Base-by-base conservation (phyloP, 176 grass and related monocot genomes). In the Ampelocalamus luodianensis region DNA sequence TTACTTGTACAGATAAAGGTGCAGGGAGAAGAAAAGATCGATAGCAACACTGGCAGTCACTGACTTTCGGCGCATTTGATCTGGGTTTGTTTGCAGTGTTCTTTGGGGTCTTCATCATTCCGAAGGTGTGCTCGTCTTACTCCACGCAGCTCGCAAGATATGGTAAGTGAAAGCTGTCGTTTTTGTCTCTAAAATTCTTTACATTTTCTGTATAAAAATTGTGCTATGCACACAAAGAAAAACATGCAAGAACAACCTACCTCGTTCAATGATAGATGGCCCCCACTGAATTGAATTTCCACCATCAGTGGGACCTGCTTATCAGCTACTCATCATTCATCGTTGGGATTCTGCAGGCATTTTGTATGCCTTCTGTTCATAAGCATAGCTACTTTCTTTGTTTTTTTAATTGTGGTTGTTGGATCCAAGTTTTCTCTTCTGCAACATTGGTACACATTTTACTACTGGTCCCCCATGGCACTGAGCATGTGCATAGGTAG, bases 51-150 rank as follows among this genome's bases (percentile, higher is more conserved):
- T 83, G 72, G 32, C 66, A 49, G 13, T 20, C 75, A 84, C 76
- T 86, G 36, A 86, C 79, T 76, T 80, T 86, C 85, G 68, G 50
- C 71, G 54, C 55, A 50, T 85, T 34, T 74, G 48, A 32, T 75
- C 80, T 79, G 68, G 49, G 17, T 78, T 51, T 81, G 67, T 61
- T 60, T 90, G 90, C 88, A 99, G 97, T 82, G 46, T 99, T 99
- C 76, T 99, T 96, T 90, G 93, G 97, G 64, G 68, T 94, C 85
- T 99, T 96, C 91, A 96, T 91, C 65, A 77, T 96, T 63, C 97
- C 97, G 13, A 99, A 94, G 88, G 87, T 96, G 24, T 99, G 92
- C 90, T 94, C 90, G 34, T 91, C 97, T 77, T 99, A 96, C 81
- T 96, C 97, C 58, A 86, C 84, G 68, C 97, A 99, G 85, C 67